Percentiles rank a stretch among this genome's conserved stretches.
These are phyloP conservation scores for Haplosporangium sp. DNA, from an alignment of 371 early-diverging fungal species.

Conservation along the genomic window DNA sequence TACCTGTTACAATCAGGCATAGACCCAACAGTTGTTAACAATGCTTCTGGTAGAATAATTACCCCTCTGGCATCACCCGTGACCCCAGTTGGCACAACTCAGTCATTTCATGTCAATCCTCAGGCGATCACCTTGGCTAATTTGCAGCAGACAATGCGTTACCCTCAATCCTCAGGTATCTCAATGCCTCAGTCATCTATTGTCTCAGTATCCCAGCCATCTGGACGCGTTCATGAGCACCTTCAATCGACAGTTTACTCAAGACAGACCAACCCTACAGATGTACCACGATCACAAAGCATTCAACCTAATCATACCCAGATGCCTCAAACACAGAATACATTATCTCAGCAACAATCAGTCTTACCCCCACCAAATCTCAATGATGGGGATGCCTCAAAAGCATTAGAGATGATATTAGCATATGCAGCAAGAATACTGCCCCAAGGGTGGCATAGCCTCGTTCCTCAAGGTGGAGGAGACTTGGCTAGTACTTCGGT, in stretches of 20 bases:
- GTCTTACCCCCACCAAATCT: background rate
- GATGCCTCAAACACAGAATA: background rate
- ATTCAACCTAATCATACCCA: slow-evolving; percentile 1
- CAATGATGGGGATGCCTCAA: background rate
- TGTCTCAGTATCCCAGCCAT: background rate
- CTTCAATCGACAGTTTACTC: background rate
- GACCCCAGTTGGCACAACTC: background rate
- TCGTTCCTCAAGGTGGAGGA: background rate
- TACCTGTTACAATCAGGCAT: slow-evolving; percentile 23
- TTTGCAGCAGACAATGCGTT: background rate
- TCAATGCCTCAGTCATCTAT: background rate
- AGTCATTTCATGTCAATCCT: background rate
- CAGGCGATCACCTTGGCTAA: background rate
- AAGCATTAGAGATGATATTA: slow-evolving; percentile 26
- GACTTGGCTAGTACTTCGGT: background rate
- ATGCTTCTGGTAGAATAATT: slow-evolving; percentile 12
- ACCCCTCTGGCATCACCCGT: background rate
- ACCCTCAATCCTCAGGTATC: background rate
- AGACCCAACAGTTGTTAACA: slow-evolving; percentile 9
- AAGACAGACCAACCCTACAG: background rate
- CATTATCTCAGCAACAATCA: background rate
- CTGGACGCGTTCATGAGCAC: background rate
- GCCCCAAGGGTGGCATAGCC: slow-evolving; percentile 22
- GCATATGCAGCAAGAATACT: slow-evolving; percentile 20
- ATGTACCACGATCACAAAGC: background rate